Evolutionary conservation across 23 red algal species (phyloP).

Genomic region (Chondrus crispus): DNA sequence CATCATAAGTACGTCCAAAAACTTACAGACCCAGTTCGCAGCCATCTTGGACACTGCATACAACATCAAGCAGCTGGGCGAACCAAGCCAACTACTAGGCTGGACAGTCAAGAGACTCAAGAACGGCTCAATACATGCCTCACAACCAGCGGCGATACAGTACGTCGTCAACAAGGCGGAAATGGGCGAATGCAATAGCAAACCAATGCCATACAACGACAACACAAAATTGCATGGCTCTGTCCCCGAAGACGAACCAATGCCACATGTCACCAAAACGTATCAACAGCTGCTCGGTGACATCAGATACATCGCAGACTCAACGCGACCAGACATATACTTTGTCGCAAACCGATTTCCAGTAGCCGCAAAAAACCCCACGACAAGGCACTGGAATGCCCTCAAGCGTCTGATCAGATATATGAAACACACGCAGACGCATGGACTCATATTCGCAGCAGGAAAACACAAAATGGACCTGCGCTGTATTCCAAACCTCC

Average conservation of each 20-base stretch:
- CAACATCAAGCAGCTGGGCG: neutral
- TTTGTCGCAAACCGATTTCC: neutral
- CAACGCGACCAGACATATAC: neutral
- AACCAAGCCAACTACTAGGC: neutral
- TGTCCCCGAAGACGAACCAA: neutral
- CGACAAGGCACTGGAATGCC: neutral
- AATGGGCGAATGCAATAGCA: neutral
- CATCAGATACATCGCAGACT: neutral
- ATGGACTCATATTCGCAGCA: too few relatives aligned
- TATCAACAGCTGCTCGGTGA: neutral
- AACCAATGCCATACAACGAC: neutral
- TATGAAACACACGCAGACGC: neutral
- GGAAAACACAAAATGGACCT: too few relatives aligned
- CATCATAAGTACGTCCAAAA: neutral
- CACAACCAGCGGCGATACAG: neutral
- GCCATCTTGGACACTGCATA: neutral
- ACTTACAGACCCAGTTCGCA: neutral
- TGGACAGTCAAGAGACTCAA: neutral
- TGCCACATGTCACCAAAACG: neutral
- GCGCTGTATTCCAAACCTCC: neutral
- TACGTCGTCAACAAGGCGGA: neutral
- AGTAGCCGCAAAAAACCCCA: neutral
- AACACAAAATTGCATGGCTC: neutral
- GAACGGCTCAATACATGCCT: neutral
- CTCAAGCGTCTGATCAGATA: neutral